A percentile compares a stretch with the other conserved stretches of the same genome.
phyloP scores from a whole-genome alignment of 208 protist species.

The Trypanosoma cruzi region DNA sequence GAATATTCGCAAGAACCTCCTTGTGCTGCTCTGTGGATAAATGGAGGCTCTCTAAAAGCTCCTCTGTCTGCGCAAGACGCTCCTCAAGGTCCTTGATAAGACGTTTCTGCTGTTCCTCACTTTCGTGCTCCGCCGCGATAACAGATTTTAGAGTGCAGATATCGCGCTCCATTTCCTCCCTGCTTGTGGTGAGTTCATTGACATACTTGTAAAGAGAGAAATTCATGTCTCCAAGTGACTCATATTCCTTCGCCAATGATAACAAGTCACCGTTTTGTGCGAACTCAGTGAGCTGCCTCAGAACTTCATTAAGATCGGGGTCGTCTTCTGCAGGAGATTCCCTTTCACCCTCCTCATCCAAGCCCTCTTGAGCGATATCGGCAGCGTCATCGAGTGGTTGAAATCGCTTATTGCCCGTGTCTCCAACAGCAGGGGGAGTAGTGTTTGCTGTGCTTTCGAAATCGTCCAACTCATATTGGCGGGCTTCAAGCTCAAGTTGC shows the following conservation, averaged over 20 bases:
- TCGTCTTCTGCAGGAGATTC: conserved; percentile 21
- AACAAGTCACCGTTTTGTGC: conserved; percentile 87
- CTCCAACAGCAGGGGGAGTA: neutral
- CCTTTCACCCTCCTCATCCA: conserved; percentile 24
- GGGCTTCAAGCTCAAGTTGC: conserved; percentile 84
- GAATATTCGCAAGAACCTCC: conserved; percentile 63
- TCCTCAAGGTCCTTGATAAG: conserved; percentile 92
- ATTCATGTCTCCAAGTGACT: conserved; percentile 93
- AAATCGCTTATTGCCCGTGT: neutral
- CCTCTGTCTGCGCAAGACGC: conserved; percentile 85
- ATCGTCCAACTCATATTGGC: conserved; percentile 80
- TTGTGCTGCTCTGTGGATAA: conserved; percentile 46
- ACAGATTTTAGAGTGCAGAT: conserved; percentile 81
- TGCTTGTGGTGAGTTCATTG: conserved; percentile 94
- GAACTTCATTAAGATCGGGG: conserved; percentile 69
- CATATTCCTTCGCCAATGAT: conserved; percentile 80
- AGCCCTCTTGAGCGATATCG: conserved; percentile 33
- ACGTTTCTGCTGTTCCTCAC: conserved; percentile 65
- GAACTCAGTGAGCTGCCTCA: conserved; percentile 82
- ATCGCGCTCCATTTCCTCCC: conserved; percentile 89
- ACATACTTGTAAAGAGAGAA: conserved; percentile 97
- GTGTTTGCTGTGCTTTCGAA: conserved; percentile 29
- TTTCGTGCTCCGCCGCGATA: conserved; percentile 82
- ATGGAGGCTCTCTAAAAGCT: conserved; percentile 70
- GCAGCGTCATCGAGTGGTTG: conserved; percentile 21